Evolutionary conservation across 78 protist species (phyloP).

Genomic region (Parvularia atlantis): DNA sequence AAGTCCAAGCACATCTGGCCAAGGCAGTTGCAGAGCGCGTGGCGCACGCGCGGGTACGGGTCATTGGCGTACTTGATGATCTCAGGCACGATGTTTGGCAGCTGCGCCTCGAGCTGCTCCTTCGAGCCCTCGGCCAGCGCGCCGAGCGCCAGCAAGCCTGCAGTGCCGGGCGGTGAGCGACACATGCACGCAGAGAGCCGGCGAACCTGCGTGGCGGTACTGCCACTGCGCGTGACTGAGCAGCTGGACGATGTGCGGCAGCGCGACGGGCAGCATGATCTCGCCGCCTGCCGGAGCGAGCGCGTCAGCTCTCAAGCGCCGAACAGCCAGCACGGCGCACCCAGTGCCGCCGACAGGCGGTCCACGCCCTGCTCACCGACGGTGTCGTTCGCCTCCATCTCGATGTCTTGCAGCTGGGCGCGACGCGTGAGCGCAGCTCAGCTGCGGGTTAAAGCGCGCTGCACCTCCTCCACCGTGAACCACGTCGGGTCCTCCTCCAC

Average conservation of each 20-base stretch:
- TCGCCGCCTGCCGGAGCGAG: no score
- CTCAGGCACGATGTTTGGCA: slow-evolving; percentile 1
- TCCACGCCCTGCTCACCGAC: no score
- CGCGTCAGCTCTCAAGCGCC: no score
- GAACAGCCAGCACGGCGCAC: no score
- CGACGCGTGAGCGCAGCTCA: no score
- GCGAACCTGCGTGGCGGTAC: slow-evolving; percentile 47
- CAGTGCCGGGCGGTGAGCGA: background rate
- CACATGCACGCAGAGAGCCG: background rate
- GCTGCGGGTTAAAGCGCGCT: no score
- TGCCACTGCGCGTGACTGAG: slow-evolving; percentile 38
- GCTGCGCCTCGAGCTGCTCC: background rate
- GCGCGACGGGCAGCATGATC: slow-evolving; percentile 23
- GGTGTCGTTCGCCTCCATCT: no score
- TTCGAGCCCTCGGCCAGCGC: no score
- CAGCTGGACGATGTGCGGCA: slow-evolving; percentile 26
- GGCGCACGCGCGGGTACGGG: slow-evolving; percentile 77
- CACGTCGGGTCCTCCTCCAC: no score
- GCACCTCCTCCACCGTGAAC: no score
- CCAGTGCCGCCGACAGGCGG: no score
- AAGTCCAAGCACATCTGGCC: slow-evolving; percentile 78
- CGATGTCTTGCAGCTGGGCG: no score
- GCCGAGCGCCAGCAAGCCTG: background rate
- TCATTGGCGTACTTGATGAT: slow-evolving; percentile 26
- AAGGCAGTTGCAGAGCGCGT: slow-evolving; percentile 69